A percentile compares a stretch with the other conserved stretches of the same genome.
Conservation (phyloP, 2,329 filamentous ascomycete species). For the Trichoderma sp. region DNA sequence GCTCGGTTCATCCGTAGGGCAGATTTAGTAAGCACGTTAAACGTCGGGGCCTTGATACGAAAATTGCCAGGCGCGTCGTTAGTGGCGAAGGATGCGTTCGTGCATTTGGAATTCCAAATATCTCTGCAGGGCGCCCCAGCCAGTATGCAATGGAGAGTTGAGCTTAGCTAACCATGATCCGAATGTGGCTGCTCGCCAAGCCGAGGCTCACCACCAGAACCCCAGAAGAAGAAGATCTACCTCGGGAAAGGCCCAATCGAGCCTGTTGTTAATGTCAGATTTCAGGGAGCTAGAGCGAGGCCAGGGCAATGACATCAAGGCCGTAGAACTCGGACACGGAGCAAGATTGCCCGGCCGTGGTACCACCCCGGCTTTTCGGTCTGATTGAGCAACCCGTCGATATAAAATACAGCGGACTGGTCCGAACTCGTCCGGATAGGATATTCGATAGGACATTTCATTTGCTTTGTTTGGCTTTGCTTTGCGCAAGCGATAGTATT, state of each 20-base stretch:
- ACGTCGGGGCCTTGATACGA: background rate
- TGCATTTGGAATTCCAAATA: background rate
- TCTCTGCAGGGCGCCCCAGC: background rate
- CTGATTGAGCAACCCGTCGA: background rate
- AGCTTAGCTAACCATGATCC: background rate
- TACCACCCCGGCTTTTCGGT: background rate
- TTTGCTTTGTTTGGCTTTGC: background rate
- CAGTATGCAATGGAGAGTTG: background rate
- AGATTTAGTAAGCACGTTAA: background rate
- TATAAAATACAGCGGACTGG: background rate
- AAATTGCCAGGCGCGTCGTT: background rate
- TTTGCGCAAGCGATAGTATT: background rate
- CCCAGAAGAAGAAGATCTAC: background rate
- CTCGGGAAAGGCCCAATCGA: background rate
- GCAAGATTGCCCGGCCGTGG: background rate
- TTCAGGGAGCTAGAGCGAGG: background rate
- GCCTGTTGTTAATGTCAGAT: background rate
- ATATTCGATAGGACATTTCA: background rate
- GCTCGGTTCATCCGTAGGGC: background rate
- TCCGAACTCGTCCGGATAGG: slow-evolving; percentile 3
- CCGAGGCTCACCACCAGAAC: background rate
- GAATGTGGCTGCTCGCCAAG: background rate
- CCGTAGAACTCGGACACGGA: background rate
- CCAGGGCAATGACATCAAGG: background rate
- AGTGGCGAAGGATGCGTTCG: background rate